Evolutionary conservation across 805 yeast genomes (phyloP), one percentile per base, ranked within the genome.

Genomic region (Yarrowia sp.): DNA sequence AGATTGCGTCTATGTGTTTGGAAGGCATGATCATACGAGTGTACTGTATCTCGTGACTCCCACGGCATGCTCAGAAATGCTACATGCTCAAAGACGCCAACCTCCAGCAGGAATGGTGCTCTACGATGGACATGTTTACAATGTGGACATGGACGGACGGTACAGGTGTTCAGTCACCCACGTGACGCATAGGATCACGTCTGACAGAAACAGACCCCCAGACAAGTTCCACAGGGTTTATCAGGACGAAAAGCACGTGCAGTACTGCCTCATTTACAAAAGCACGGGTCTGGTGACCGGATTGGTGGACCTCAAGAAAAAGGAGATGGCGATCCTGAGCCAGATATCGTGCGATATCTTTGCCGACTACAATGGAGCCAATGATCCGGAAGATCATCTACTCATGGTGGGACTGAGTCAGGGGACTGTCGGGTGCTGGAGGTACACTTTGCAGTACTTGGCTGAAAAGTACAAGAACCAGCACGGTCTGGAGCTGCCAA

Each of bases 171-270:
- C 16, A 0, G 58, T 53, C 11, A 38, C 58, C 8, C 8, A 7
- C 5, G 58, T 38, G 5, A 53, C 58, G 2, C 43, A 19, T 3
- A 38, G 58, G 7, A 53, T 53, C 43, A 38, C 26, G 15, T 53
- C 43, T 0, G 58, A 53, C 43, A 9, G 58, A 16, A 53, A 53
- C 43, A 53, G 58, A 53, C 58, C 58, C 1, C 58, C 58, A 19
- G 58, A 53, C 58, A 53, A 38, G 43, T 53, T 53, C 32, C 58
- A 53, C 32, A 38, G 58, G 10, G 58, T 53, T 5, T 53, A 53
- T 32, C 58, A 53, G 32, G 58, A 53, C 43, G 58, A 53, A 8
- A 36, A 53, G 7, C 35, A 53, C 11, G 11, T 8, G 14, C 43
- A 38, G 15, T 53, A 38, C 58, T 53, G 58, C 16, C 8, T 53